phyloP scores from a whole-genome alignment of 139 green algal genomes.

The Micractinium sp. region DNA sequence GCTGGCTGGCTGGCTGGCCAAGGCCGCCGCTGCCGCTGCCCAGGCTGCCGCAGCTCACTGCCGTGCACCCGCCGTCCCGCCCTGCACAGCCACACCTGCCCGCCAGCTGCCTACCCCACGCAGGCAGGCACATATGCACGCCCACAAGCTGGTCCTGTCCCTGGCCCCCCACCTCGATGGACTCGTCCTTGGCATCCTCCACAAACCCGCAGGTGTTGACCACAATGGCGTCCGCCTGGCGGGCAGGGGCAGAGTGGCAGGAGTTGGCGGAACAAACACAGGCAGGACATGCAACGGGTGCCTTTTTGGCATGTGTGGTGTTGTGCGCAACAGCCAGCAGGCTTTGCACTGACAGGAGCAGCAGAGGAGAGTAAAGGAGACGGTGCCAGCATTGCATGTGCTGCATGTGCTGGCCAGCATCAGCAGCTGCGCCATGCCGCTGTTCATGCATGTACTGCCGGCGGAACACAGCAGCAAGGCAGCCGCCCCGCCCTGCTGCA shows the following conservation, averaged over 20 bases:
- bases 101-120: no score
- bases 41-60: no score
- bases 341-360: no score
- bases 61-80: not conserved
- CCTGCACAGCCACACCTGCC: not conserved
- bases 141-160: not conserved
- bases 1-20: no score
- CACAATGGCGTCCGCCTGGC: constrained; percentile 81
- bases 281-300: not conserved
- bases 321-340: no score
- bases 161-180: constrained; percentile 68
- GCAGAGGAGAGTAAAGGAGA: no score
- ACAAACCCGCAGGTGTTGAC: constrained; percentile 94
- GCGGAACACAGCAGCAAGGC: not conserved
- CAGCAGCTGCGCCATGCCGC: not conserved
- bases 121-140: not conserved
- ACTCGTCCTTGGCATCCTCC: constrained; percentile 90
- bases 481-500: no score
- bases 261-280: not conserved
- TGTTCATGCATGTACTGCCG: not conserved
- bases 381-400: not conserved
- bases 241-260: not conserved
- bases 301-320: no score
- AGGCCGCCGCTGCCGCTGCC: no score
- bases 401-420: no score